Conservation (phyloP, 1,284 basidiomycete species). For the Tylopilus sp. region DNA sequence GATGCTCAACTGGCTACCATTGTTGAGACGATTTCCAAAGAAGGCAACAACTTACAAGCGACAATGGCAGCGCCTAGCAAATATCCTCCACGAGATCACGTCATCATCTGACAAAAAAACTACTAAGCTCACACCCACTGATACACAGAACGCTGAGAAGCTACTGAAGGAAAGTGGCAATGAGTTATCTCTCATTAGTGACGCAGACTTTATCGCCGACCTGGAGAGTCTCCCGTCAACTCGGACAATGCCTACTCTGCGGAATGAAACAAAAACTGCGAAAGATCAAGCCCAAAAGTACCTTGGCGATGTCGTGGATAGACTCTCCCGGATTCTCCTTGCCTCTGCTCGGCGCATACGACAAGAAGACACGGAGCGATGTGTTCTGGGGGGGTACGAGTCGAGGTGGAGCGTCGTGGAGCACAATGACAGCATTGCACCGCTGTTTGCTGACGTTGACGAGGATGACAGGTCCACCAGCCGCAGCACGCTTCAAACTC, state of each 20-base stretch:
- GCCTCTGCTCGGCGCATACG: slow-evolving; percentile 19
- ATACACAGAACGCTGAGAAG: slow-evolving; percentile 26
- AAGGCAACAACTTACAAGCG: slow-evolving; percentile 11
- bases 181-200: slow-evolving; percentile 26
- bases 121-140: slow-evolving; percentile 22
- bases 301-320: slow-evolving; percentile 35
- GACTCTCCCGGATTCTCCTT: slow-evolving; percentile 27
- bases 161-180: slow-evolving; percentile 36
- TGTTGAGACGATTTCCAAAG: slow-evolving; percentile 24
- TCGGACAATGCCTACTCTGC: slow-evolving; percentile 23
- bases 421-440: slow-evolving; percentile 45
- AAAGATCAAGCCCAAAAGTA: slow-evolving; percentile 32
- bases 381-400: slow-evolving; percentile 34
- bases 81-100: slow-evolving; percentile 26
- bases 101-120: not conserved
- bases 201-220: slow-evolving; percentile 44
- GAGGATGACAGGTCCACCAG: slow-evolving; percentile 51
- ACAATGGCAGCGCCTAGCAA: slow-evolving; percentile 21
- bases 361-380: slow-evolving; percentile 13
- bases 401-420: slow-evolving; percentile 26
- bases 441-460: slow-evolving; percentile 42
- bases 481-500: slow-evolving; percentile 38
- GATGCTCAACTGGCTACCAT: slow-evolving; percentile 27
- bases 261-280: slow-evolving; percentile 35
- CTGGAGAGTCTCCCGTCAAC: slow-evolving; percentile 30